Evolutionary conservation across 306 rosid species (phyloP), one percentile per base, ranked within the genome.

Genomic region (Crotalaria pallida): DNA sequence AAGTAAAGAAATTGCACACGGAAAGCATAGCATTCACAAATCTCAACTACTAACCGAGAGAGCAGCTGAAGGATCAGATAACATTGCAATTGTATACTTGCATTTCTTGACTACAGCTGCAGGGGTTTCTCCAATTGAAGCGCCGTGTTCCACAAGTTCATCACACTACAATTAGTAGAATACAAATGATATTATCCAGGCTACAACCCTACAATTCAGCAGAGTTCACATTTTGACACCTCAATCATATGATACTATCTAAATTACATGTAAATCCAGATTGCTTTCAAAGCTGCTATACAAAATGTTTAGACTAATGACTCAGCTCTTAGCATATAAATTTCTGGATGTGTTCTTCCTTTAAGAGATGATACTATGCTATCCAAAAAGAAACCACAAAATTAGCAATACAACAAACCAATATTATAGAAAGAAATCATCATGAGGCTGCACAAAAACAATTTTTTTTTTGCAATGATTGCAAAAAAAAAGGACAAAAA

Each of bases 51-150:
- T 27, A 43, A 90, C 96, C 84, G 86, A 78, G 43, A 84, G 80
- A 63, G 95, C 95, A 76, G 96, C 96, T 0, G 81, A 41, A 65
- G 96, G 96, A 79, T 90, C 95, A 50, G 96, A 88, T 69, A 90
- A 53, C 86, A 90, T 90, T 48, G 87, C 92, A 67, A 90, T 81
- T 73, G 92, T 90, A 58, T 77, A 84, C 83, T 84, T 81, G 95
- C 95, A 88, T 83, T 86, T 90, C 73, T 84, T 86, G 59, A 88
- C 69, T 15, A 90, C 96, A 49, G 84, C 88, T 26, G 96, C 90
- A 40, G 96, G 96, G 65, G 88, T 81, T 70, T 83, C 86, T 74
- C 84, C 95, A 44, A 83, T 61, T 6, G 92, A 82, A 58, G 96
- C 96, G 22, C 96, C 96, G 67, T 66, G 81, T 67, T 84, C 71